Evolutionary conservation across 805 yeast species (phyloP).

Genomic region (Yarrowia sp.): DNA sequence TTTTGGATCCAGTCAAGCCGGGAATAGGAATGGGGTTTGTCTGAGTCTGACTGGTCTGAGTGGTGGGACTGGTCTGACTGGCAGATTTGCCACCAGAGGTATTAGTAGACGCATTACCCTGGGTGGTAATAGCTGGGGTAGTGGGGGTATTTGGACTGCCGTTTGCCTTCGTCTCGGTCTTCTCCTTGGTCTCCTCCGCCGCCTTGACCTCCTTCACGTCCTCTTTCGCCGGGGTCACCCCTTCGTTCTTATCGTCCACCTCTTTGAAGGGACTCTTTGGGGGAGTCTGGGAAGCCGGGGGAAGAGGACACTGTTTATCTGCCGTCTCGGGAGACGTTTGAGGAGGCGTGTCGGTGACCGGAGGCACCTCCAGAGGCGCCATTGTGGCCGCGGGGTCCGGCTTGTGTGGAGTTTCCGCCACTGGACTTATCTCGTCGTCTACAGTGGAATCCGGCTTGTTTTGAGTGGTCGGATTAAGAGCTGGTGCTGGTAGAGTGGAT

Average conservation of each 20-base stretch:
- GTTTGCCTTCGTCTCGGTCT: background rate
- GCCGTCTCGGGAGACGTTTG: slow-evolving; percentile 11
- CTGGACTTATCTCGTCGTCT: too few species aligned
- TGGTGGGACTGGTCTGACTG: too few species aligned
- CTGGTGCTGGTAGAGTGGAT: background rate
- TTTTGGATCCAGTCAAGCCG: background rate
- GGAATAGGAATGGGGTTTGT: slow-evolving; percentile 6
- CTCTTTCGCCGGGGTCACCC: too few species aligned
- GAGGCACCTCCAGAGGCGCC: slow-evolving; percentile 1
- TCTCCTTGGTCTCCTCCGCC: background rate
- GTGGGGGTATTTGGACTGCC: background rate
- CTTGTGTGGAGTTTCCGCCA: too few species aligned
- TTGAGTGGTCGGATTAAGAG: too few species aligned
- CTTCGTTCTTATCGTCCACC: background rate
- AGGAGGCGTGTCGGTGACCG: slow-evolving; percentile 11
- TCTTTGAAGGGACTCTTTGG: background rate
- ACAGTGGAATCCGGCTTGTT: too few species aligned
- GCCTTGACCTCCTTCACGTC: background rate
- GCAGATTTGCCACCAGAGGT: background rate
- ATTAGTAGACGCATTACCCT: background rate
- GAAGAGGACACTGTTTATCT: background rate
- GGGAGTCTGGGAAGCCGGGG: background rate
- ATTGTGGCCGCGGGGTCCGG: background rate
- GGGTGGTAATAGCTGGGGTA: too few species aligned
- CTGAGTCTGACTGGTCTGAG: background rate